A percentile compares a stretch with the other conserved stretches of the same genome.
Evolutionary conservation across 306 rosid species (phyloP).

Genomic region (Spatholobus suberectus): DNA sequence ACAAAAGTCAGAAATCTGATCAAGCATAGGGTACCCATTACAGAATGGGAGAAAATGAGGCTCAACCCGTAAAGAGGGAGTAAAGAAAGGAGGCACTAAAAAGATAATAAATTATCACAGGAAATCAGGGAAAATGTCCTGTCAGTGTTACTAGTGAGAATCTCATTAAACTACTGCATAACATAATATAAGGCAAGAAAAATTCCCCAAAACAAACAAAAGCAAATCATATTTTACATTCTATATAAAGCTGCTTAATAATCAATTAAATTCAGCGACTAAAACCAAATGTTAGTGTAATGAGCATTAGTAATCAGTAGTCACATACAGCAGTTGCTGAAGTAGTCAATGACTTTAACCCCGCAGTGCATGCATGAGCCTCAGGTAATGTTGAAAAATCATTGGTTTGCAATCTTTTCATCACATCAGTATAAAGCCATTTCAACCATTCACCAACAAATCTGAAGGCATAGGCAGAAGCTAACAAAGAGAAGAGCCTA

Average conservation of each 20-base stretch:
- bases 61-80: conserved; percentile 11
- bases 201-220: not conserved
- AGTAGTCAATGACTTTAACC: conserved; percentile 96
- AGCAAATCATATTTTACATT: conserved; percentile 4
- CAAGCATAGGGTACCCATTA: not conserved
- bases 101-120: conserved; percentile 1
- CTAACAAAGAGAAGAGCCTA: conserved; percentile 97
- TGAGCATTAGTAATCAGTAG: conserved; percentile 29
- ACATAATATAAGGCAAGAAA: conserved; percentile 25
- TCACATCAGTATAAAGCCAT: conserved; percentile 95
- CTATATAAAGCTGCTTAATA: conserved; percentile 22
- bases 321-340: conserved; percentile 90
- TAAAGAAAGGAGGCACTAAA: conserved; percentile 12
- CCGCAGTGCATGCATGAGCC: conserved; percentile 99
- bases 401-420: conserved; percentile 76
- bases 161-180: not conserved
- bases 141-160: conserved; percentile 1
- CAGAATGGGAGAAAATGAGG: conserved; percentile 32
- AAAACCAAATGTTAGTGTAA: conserved; percentile 21
- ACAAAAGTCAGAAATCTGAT: not conserved
- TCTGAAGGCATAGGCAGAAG: conserved; percentile 98
- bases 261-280: conserved; percentile 10
- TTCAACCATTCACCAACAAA: conserved; percentile 99
- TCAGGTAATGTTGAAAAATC: conserved; percentile 94
- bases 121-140: not conserved